Evolutionary conservation across 306 rosid species (phyloP), one percentile per base, ranked within the genome.

Genomic region (Senna tora): DNA sequence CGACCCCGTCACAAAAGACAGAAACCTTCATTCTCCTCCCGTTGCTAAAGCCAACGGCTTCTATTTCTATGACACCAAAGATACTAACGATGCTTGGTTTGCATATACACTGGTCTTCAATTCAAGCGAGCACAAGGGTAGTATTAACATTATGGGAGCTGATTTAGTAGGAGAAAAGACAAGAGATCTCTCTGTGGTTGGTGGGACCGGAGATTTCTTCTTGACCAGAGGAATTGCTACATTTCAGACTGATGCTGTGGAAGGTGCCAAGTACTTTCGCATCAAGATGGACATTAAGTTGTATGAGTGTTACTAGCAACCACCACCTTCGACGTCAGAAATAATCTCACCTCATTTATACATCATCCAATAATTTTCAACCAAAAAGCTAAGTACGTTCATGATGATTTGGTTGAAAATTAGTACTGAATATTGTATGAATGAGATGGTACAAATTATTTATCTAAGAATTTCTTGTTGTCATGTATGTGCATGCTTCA

Each of bases 201-300:
- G 90, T 38, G 90, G 89, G 12, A 82, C 83, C 0, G 87, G 87
- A 49, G 89, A 85, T n/a, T 82, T 82, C 71, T 83, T 86, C 82
- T 68, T 86, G 82, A 71, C 82, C 20, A 69, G 84, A 65, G 89
- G 89, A 46, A 72, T 82, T 61, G 86, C 58, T 4, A 87, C 89
- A 2, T 25, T 87, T 19, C 58, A 68, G 21, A 84, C 91, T 0
- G 82, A 84, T n/a, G 65, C 64, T 20, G 16, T 55, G 0, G 61
- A 84, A 61, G 84, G 85, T 2, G 0, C 0, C 3, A 41, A 61
- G 0, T 84, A 87, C 30, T 84, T 82, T 60, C 82, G 87, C 56
- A 84, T 84, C 56, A 79, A 80, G 74, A 80, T 82, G 85, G 87
- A 79, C 19, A 65, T 82, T 41, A 87, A 87, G 63, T 62, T 86